phyloP scores from a whole-genome alignment of 2,329 filamentous ascomycete genomes.

The Claviceps africana region DNA sequence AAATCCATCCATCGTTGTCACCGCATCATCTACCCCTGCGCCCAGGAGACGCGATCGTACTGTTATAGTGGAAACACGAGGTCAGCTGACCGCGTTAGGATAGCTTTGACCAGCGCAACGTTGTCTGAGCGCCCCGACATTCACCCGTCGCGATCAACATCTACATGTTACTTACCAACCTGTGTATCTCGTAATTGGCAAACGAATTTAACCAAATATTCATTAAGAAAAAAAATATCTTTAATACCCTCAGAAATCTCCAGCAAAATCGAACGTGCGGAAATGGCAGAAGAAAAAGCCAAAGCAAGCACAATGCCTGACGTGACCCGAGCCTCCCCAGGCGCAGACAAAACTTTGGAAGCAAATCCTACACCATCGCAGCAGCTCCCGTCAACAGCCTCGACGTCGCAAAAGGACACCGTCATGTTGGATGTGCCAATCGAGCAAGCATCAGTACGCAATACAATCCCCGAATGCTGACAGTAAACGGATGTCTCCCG shows the following conservation, averaged over 20 bases:
- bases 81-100: constrained; percentile 21
- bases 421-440: constrained; percentile 29
- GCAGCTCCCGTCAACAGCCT: constrained; percentile 5
- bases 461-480: neutral
- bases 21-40: constrained; percentile 3
- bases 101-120: neutral
- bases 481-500: neutral
- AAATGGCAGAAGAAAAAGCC: constrained; percentile 18
- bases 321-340: constrained; percentile 9
- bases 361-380: constrained; percentile 7
- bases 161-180: neutral
- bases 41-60: constrained; percentile 3
- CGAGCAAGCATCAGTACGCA: constrained; percentile 27
- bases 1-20: constrained; percentile 24
- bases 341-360: constrained; percentile 11
- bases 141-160: constrained; percentile 2
- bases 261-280: neutral
- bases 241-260: no score
- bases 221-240: neutral
- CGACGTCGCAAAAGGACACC: constrained; percentile 22
- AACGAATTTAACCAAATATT: neutral
- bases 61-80: constrained; percentile 17
- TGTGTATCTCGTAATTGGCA: neutral
- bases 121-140: neutral
- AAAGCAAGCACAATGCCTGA: constrained; percentile 11